Evolutionary conservation across 129 eudicot species (phyloP).

Genomic region (Artemisia tridentata): DNA sequence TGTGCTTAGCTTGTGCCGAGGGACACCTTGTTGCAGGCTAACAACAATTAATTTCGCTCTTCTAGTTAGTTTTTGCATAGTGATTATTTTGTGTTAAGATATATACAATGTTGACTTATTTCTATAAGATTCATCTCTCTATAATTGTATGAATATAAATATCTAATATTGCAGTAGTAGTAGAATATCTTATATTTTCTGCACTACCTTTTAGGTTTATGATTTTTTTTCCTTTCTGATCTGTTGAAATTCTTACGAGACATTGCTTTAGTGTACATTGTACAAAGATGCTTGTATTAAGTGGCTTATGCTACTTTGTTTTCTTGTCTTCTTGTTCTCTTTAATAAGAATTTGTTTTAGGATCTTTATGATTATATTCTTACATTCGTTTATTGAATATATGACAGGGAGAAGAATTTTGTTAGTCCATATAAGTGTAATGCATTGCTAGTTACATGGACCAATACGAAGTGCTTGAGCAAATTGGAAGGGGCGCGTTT

Average conservation of each 20-base stretch:
- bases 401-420: constrained; percentile 26
- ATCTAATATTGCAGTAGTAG: background rate
- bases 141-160: constrained; percentile 1
- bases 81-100: constrained; percentile 12
- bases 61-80: background rate
- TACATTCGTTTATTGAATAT: constrained; percentile 12
- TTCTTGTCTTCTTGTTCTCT: constrained; percentile 17
- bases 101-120: constrained; percentile 12
- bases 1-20: constrained; percentile 13
- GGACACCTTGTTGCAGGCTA: constrained; percentile 2
- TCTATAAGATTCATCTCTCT: background rate
- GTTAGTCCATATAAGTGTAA: constrained; percentile 22
- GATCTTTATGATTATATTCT: constrained; percentile 13
- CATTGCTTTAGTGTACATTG: constrained; percentile 10
- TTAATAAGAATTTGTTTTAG: background rate
- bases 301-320: constrained; percentile 16
- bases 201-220: constrained; percentile 5
- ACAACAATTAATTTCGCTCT: constrained; percentile 1
- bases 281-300: constrained; percentile 12
- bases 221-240: constrained; percentile 9
- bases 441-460: constrained; percentile 55
- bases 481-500: constrained; percentile 94
- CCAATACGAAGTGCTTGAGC: constrained; percentile 89
- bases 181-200: background rate
- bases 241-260: constrained; percentile 1